Percentiles rank a stretch among this genome's conserved stretches.
phyloP scores from a whole-genome alignment of 1,284 basidiomycete species.

The Chondrostereum purpureum region DNA sequence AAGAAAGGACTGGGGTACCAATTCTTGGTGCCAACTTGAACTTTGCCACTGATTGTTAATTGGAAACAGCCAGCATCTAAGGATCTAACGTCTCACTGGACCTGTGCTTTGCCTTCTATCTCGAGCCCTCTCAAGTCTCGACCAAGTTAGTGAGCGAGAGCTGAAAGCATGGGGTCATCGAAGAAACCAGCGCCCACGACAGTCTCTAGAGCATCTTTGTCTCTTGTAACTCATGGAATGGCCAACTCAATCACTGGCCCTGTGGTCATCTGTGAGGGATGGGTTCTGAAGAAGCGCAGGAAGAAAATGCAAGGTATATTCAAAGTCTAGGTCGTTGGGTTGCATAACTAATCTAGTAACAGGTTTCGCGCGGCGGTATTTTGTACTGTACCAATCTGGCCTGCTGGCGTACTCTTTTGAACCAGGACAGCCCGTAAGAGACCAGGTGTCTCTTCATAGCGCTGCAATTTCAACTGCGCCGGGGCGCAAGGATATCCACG shows the following conservation, averaged over 20 bases:
- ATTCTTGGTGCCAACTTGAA: no score
- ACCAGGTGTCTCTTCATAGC: conserved; percentile 59
- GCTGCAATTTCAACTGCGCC: conserved; percentile 69
- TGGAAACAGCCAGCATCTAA: no score
- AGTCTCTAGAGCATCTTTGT: conserved; percentile 15
- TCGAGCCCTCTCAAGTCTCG: no score
- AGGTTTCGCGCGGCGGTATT: conserved; percentile 84
- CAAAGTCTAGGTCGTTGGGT: conserved; percentile 4
- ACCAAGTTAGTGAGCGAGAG: no score
- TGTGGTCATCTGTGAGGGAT: conserved; percentile 54
- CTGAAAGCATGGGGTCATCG: conserved; percentile 9
- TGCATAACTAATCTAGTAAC: conserved; percentile 12
- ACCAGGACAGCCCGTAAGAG: conserved; percentile 63
- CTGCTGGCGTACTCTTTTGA: conserved; percentile 71
- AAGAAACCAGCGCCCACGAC: conserved; percentile 7
- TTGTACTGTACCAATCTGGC: conserved; percentile 59
- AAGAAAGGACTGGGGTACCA: no score
- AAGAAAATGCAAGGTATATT: conserved; percentile 76
- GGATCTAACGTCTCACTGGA: no score
- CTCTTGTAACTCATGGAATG: background rate
- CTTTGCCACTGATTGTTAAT: no score
- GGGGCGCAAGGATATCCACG: conserved; percentile 68
- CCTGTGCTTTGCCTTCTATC: no score
- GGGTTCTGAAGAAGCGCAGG: conserved; percentile 75
- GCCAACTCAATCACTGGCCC: conserved; percentile 10